Conservation (phyloP, 1,139 yeast species). For the Nakaseomyces nivariensis region DNA sequence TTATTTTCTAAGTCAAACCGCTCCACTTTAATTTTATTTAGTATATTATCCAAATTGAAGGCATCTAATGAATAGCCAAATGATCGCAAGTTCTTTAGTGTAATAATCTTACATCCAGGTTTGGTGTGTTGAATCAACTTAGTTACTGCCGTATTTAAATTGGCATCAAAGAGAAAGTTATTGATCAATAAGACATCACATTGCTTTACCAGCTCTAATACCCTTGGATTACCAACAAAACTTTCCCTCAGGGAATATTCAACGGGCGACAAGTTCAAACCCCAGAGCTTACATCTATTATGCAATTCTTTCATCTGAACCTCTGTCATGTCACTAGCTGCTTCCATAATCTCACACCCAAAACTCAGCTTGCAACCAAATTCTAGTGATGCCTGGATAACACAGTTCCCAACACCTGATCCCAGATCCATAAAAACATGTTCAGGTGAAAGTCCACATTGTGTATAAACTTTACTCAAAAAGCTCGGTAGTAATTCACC, state of each 20-base stretch:
- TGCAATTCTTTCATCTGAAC: constrained; percentile 49
- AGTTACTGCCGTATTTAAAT: constrained; percentile 59
- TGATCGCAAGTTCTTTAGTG: constrained; percentile 57
- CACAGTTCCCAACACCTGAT: constrained; percentile 90
- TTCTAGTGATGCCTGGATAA: constrained; percentile 81
- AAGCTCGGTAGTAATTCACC: constrained; percentile 84
- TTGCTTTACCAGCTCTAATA: constrained; percentile 43
- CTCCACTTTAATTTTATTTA: constrained; percentile 58
- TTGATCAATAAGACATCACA: constrained; percentile 72
- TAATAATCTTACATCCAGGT: constrained; percentile 69
- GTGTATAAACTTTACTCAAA: constrained; percentile 54
- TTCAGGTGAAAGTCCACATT: constrained; percentile 46
- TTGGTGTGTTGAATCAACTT: constrained; percentile 53
- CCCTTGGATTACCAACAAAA: constrained; percentile 55
- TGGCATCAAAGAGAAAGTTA: constrained; percentile 72
- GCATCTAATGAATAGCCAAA: constrained; percentile 44
- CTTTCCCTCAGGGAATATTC: constrained; percentile 57
- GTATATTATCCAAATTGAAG: constrained; percentile 46
- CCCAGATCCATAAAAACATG: constrained; percentile 75
- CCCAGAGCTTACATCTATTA: constrained; percentile 51
- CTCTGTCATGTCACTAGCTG: constrained; percentile 62
- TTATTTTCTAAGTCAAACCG: constrained; percentile 56
- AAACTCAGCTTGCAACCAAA: constrained; percentile 67
- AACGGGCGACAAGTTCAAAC: constrained; percentile 48
- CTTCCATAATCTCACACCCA: constrained; percentile 85